Evolutionary conservation across 1,284 basidiomycete genomes (phyloP).

Genomic region (Microbotryum scabiosae): DNA sequence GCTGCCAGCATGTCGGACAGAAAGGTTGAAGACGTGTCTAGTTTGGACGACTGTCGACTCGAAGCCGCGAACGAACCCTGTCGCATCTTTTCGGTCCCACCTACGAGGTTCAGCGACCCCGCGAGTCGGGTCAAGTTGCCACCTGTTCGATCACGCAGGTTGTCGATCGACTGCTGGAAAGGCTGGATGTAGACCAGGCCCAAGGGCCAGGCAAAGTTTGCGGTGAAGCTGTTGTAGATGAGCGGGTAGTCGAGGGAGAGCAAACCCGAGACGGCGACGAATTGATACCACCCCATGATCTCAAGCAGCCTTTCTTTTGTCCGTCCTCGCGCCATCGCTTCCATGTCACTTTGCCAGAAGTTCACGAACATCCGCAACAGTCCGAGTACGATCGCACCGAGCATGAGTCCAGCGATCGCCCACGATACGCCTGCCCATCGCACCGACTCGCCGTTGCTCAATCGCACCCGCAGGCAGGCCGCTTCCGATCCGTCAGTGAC

Average conservation of each 20-base stretch:
- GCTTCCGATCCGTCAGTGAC: slow-evolving; percentile 59
- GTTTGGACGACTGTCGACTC: slow-evolving; percentile 11
- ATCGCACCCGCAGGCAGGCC: slow-evolving; percentile 81
- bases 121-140: slow-evolving; percentile 57
- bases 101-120: slow-evolving; percentile 49
- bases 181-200: slow-evolving; percentile 62
- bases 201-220: slow-evolving; percentile 83
- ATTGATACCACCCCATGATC: slow-evolving; percentile 70
- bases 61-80: slow-evolving; percentile 19
- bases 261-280: slow-evolving; percentile 64
- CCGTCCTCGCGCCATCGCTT: slow-evolving; percentile 26
- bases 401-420: slow-evolving; percentile 60
- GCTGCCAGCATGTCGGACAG: slow-evolving; percentile 6
- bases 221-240: slow-evolving; percentile 58
- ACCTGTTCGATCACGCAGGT: slow-evolving; percentile 71
- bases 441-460: slow-evolving; percentile 82
- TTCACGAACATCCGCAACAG: slow-evolving; percentile 44
- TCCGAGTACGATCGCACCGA: slow-evolving; percentile 60
- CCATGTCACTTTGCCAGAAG: slow-evolving; percentile 40
- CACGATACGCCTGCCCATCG: slow-evolving; percentile 67
- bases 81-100: slow-evolving; percentile 21
- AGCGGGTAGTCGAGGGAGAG: slow-evolving; percentile 79
- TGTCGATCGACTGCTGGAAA: slow-evolving; percentile 69
- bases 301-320: slow-evolving; percentile 59
- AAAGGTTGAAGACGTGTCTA: slow-evolving; percentile 47